A percentile compares a stretch with the other conserved stretches of the same genome.
phyloP scores from a whole-genome alignment of 2,329 filamentous ascomycete genomes.

The Phialophora macrospora region DNA sequence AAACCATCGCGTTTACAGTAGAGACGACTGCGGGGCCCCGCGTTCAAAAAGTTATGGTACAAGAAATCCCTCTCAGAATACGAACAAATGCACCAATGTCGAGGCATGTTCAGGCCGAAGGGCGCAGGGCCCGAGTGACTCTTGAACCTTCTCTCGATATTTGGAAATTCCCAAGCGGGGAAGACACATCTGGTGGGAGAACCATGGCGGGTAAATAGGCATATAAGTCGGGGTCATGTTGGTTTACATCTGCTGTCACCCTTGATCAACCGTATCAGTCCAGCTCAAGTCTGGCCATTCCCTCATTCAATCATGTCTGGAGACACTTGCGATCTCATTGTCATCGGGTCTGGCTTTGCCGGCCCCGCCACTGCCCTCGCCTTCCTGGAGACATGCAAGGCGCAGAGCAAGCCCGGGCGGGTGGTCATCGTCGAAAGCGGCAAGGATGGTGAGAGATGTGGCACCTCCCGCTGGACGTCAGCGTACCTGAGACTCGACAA shows the following conservation, averaged over 20 bases:
- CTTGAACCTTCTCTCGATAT: background rate
- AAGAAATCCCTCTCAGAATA: background rate
- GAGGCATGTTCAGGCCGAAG: background rate
- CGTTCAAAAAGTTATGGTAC: background rate
- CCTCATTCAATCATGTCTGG: background rate
- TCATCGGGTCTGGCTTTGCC: constrained; percentile 9
- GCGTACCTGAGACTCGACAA: constrained; percentile 49
- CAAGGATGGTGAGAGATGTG: constrained; percentile 48
- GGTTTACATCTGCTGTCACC: too few relatives aligned
- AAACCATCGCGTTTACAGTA: background rate
- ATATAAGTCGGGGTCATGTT: background rate
- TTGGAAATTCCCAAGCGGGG: background rate
- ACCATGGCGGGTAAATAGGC: background rate
- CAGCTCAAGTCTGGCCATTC: background rate
- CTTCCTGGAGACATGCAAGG: constrained; percentile 48
- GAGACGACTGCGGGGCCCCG: background rate
- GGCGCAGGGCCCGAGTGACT: background rate
- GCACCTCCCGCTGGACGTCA: constrained; percentile 47
- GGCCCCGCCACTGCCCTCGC: constrained; percentile 2
- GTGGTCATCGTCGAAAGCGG: constrained; percentile 50
- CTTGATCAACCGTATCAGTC: background rate
- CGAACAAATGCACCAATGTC: background rate
- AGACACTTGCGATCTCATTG: constrained; percentile 8
- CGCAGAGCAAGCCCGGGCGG: constrained; percentile 43
- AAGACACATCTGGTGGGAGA: background rate